phyloP scores from a whole-genome alignment of 306 rosid genomes.

The Inga leiocalycina region DNA sequence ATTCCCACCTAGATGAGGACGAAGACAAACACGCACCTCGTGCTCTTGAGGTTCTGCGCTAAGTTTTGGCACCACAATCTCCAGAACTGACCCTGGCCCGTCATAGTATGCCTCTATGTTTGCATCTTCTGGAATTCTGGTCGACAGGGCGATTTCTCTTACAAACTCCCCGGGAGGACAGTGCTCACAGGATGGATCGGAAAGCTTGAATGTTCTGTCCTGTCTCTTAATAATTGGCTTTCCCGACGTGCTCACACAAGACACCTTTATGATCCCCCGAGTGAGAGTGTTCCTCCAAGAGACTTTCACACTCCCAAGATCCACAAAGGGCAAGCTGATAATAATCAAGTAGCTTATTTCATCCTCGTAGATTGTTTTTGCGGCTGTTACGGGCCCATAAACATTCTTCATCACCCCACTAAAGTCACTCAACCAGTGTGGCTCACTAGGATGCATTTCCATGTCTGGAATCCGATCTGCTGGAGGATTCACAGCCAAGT shows the following conservation, averaged over 20 bases:
- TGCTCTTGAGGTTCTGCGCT: slow-evolving; percentile 50
- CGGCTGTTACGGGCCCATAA: slow-evolving; percentile 54
- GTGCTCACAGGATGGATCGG: slow-evolving; percentile 54
- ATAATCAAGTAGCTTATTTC: slow-evolving; percentile 47
- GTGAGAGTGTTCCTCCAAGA: slow-evolving; percentile 52
- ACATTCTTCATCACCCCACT: slow-evolving; percentile 53
- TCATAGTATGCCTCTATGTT: slow-evolving; percentile 55
- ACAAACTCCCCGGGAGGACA: slow-evolving; percentile 58
- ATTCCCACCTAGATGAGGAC: slow-evolving; percentile 47
- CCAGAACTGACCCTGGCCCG: slow-evolving; percentile 50
- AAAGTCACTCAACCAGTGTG: slow-evolving; percentile 46
- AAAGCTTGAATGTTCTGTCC: slow-evolving; percentile 55
- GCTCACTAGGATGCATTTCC: slow-evolving; percentile 39
- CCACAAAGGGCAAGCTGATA: slow-evolving; percentile 52
- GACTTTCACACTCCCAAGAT: slow-evolving; percentile 53
- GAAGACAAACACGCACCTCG: slow-evolving; percentile 55
- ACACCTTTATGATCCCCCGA: slow-evolving; percentile 50
- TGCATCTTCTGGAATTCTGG: slow-evolving; percentile 54
- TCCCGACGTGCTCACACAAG: slow-evolving; percentile 49
- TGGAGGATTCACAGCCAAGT: slow-evolving; percentile 38
- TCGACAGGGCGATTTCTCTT: slow-evolving; percentile 46
- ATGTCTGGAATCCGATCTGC: slow-evolving; percentile 40
- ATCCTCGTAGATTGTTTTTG: slow-evolving; percentile 54
- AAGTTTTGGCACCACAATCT: slow-evolving; percentile 54
- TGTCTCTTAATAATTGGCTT: slow-evolving; percentile 51